phyloP scores from a whole-genome alignment of 148 eudicot genomes.

The Heliosperma pusillum region DNA sequence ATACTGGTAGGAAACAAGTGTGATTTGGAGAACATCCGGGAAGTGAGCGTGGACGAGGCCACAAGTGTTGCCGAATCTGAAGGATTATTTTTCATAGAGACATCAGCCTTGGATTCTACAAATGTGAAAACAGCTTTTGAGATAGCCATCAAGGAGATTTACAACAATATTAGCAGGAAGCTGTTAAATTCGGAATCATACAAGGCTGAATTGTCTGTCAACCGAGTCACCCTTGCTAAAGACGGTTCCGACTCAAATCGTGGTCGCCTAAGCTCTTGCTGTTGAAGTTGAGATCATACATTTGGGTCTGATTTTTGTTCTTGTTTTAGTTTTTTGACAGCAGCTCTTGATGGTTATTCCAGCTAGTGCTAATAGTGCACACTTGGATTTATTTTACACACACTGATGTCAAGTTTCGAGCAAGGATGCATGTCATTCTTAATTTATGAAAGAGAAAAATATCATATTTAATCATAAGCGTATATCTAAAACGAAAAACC shows the following conservation, averaged over 20 bases:
- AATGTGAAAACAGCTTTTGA: constrained; percentile 72
- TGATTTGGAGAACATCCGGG: constrained; percentile 63
- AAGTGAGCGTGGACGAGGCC: constrained; percentile 59
- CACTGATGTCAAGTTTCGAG: too few relatives aligned
- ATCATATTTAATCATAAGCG: too few relatives aligned
- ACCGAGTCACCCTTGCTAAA: constrained; percentile 52
- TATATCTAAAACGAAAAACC: too few relatives aligned
- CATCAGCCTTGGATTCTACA: constrained; percentile 73
- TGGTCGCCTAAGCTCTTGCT: constrained; percentile 45
- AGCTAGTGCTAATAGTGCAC: too few relatives aligned
- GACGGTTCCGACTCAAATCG: constrained; percentile 48
- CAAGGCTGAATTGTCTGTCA: constrained; percentile 65
- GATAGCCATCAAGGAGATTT: constrained; percentile 68
- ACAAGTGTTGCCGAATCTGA: constrained; percentile 63
- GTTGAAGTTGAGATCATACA: constrained; percentile 38
- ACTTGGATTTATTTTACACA: too few relatives aligned
- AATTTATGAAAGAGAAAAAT: too few relatives aligned
- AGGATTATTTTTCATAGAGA: constrained; percentile 81
- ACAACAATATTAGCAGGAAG: constrained; percentile 66
- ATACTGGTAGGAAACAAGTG: constrained; percentile 80
- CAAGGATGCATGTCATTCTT: too few relatives aligned
- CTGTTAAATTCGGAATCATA: constrained; percentile 68
- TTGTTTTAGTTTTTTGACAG: not conserved
- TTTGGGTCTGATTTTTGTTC: not conserved
- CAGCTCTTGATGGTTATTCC: not conserved